Percentiles rank a stretch among this genome's conserved stretches.
These are phyloP conservation scores for Pyrenula massariospora DNA, from an alignment of 495 filamentous ascomycete species.

Conservation along the genomic window DNA sequence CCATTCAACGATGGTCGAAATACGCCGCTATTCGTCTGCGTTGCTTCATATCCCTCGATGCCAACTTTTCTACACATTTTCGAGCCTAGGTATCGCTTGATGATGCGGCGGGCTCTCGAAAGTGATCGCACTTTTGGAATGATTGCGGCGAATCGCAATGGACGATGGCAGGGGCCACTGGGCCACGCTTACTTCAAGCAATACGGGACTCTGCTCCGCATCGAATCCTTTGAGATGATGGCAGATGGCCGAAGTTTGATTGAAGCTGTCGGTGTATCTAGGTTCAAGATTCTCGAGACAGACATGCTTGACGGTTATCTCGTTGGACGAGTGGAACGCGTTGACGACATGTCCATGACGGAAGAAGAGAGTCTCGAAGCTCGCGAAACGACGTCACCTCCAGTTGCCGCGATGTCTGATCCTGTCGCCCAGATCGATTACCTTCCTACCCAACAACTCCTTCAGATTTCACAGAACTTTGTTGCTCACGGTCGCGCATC, in stretches of 20 bases:
- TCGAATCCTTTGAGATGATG: conserved; percentile 58
- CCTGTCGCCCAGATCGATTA: conserved; percentile 34
- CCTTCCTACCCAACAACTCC: conserved; percentile 58
- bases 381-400: conserved; percentile 26
- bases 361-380: conserved; percentile 71
- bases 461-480: conserved; percentile 53
- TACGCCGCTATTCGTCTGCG: conserved; percentile 70
- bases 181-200: conserved; percentile 51
- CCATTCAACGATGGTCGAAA: conserved; percentile 36
- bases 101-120: conserved; percentile 71
- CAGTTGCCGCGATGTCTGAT: conserved; percentile 8
- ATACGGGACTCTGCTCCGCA: conserved; percentile 66
- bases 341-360: conserved; percentile 68
- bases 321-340: conserved; percentile 57
- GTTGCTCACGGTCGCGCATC: conserved; percentile 50
- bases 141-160: conserved; percentile 55
- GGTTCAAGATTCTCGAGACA: conserved; percentile 59
- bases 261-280: conserved; percentile 59
- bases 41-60: conserved; percentile 68
- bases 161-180: conserved; percentile 42
- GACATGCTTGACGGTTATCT: conserved; percentile 63
- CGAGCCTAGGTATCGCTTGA: conserved; percentile 77
- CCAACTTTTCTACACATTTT: conserved; percentile 84
- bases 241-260: conserved; percentile 73
- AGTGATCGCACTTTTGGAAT: conserved; percentile 71